Evolutionary conservation across 2,329 filamentous ascomycete species (phyloP).

Genomic region (Periconia sp.): DNA sequence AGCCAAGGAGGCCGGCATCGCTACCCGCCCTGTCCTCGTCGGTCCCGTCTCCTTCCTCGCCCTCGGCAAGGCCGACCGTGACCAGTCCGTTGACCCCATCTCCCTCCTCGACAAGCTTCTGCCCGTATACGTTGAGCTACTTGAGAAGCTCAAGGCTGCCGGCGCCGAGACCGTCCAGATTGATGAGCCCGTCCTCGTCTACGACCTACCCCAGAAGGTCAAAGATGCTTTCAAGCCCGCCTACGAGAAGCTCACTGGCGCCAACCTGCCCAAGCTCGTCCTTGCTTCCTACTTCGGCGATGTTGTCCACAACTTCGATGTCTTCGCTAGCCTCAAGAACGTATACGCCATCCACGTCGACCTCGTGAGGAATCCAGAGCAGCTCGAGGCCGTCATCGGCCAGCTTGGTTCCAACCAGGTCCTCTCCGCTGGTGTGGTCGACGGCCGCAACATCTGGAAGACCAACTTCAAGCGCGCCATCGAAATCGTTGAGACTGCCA

Average conservation of each 20-base stretch:
- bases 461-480: constrained; percentile 98
- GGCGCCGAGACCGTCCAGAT: constrained; percentile 98
- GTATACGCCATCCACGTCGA: constrained; percentile 91
- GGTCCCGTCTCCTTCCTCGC: constrained; percentile 97
- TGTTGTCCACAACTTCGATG: constrained; percentile 97
- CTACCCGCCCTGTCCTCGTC: constrained; percentile 90
- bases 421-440: constrained; percentile 94
- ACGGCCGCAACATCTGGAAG: constrained; percentile 99
- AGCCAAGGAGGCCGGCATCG: constrained; percentile 95
- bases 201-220: constrained; percentile 86
- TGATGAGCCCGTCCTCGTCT: constrained; percentile 95
- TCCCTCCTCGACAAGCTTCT: constrained; percentile 91
- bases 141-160: constrained; percentile 91
- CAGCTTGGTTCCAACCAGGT: constrained; percentile 87
- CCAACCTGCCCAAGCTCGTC: constrained; percentile 83
- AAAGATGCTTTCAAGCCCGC: constrained; percentile 98
- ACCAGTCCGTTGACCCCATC: constrained; percentile 90
- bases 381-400: constrained; percentile 83
- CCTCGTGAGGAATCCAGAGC: constrained; percentile 97
- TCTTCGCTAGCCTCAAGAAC: constrained; percentile 73
- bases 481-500: constrained; percentile 83
- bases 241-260: constrained; percentile 86
- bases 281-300: constrained; percentile 99
- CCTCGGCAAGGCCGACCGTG: constrained; percentile 98
- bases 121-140: constrained; percentile 91